Conservation (phyloP, 805 yeast species). For the Zygoascus ofunaensis region DNA sequence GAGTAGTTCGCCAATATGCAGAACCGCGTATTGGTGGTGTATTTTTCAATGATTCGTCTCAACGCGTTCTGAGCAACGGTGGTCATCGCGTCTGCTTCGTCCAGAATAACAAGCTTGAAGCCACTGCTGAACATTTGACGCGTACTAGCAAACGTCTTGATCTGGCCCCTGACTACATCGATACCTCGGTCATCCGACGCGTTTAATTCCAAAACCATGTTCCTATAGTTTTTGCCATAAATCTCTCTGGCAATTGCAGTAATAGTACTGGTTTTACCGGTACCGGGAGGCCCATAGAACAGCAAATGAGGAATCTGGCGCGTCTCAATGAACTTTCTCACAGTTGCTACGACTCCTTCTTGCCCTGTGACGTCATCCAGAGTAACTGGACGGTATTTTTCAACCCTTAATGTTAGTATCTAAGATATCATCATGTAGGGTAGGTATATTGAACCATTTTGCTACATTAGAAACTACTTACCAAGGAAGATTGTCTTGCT, state of each 20-base stretch:
- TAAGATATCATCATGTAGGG: too few relatives aligned
- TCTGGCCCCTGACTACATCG: constrained; percentile 94
- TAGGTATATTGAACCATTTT: too few relatives aligned
- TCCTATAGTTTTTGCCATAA: constrained; percentile 70
- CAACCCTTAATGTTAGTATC: constrained; percentile 49
- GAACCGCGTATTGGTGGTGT: constrained; percentile 89
- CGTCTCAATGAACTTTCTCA: constrained; percentile 72
- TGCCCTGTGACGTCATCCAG: constrained; percentile 90
- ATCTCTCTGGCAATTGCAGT: constrained; percentile 80
- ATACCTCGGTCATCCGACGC: constrained; percentile 98
- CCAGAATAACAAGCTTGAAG: constrained; percentile 83
- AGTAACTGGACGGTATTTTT: constrained; percentile 81
- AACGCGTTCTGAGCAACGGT: constrained; percentile 92
- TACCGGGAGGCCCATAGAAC: constrained; percentile 94
- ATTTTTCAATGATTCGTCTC: constrained; percentile 87
- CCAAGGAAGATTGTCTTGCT: constrained; percentile 57
- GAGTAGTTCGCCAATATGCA: constrained; percentile 94
- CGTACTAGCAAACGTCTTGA: constrained; percentile 92
- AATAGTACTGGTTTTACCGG: constrained; percentile 86
- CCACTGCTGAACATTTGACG: constrained; percentile 76
- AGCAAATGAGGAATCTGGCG: constrained; percentile 83
- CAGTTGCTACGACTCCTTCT: constrained; percentile 73
- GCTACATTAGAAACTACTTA: constrained; percentile 1
- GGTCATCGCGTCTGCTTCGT: constrained; percentile 98
- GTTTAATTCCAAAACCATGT: constrained; percentile 89